Percentiles rank a stretch among this genome's conserved stretches.
phyloP scores from a whole-genome alignment of 176 grass and related monocot species.

The Triticum urartu region DNA sequence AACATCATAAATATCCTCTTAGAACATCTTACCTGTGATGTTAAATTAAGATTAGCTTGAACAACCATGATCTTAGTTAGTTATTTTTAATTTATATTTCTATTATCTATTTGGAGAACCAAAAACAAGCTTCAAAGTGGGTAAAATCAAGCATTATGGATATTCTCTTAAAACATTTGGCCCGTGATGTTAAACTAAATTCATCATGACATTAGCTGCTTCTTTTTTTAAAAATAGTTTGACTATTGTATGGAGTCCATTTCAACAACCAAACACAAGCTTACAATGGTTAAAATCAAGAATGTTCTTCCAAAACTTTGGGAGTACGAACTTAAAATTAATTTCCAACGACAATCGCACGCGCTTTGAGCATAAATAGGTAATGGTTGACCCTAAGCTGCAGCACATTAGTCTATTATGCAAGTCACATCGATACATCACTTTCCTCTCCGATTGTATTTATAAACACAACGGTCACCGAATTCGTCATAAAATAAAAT shows the following conservation, averaged over 20 bases:
- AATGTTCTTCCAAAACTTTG: background rate
- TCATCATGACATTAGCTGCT: background rate
- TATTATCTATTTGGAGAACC: background rate
- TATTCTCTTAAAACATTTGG: background rate
- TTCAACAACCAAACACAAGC: background rate
- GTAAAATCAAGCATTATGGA: background rate
- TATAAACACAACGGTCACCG: conserved; percentile 7
- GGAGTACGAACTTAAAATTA: background rate
- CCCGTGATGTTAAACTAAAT: background rate
- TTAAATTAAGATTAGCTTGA: background rate
- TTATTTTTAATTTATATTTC: too few relatives aligned
- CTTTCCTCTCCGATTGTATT: background rate
- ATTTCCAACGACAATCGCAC: background rate
- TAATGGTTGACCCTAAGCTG: background rate
- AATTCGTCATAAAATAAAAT: background rate
- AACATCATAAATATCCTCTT: background rate
- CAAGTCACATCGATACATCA: background rate
- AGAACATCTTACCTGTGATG: background rate
- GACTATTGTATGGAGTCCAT: background rate
- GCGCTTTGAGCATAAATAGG: background rate
- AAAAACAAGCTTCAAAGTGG: background rate
- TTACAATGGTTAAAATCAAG: background rate
- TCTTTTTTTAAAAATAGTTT: background rate
- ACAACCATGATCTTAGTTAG: too few relatives aligned
- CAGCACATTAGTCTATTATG: background rate